A percentile compares a stretch with the other conserved stretches of the same genome.
phyloP scores from a whole-genome alignment of 306 rosid species.

The Carpinus viminea region DNA sequence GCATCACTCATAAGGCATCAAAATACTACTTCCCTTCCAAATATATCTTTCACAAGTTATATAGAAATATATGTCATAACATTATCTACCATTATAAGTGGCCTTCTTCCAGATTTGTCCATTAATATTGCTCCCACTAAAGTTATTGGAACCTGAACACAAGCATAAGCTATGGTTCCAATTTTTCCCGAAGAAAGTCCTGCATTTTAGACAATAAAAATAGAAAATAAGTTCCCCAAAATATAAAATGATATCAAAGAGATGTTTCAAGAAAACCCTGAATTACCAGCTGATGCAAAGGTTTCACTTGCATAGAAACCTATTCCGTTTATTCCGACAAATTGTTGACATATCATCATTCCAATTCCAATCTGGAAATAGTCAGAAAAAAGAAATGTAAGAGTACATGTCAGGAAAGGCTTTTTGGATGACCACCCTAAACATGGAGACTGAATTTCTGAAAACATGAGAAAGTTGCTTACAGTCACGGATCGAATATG shows the following conservation, averaged over 20 bases:
- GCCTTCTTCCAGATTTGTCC: constrained; percentile 50
- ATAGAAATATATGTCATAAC: background rate
- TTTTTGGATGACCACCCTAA: constrained; percentile 7
- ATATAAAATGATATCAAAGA: background rate
- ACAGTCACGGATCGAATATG: constrained; percentile 36
- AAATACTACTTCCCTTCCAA: background rate
- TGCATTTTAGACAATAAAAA: constrained; percentile 20
- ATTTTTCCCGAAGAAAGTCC: constrained; percentile 44
- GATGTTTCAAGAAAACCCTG: background rate
- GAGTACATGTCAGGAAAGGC: constrained; percentile 2
- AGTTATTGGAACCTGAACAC: constrained; percentile 61
- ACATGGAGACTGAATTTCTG: constrained; percentile 20
- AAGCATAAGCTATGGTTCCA: constrained; percentile 52
- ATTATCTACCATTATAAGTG: constrained; percentile 49
- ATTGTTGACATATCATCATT: constrained; percentile 54
- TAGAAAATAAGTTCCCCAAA: background rate
- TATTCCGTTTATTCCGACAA: constrained; percentile 49
- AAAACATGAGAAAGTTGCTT: background rate
- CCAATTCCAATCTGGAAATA: constrained; percentile 48
- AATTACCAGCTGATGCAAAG: constrained; percentile 45
- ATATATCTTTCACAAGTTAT: background rate
- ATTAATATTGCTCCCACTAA: constrained; percentile 40
- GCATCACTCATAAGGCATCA: background rate
- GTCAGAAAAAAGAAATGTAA: background rate
- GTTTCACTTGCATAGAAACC: constrained; percentile 54